These are phyloP conservation scores for Ganoderma lucidum DNA, from an alignment of 1,284 basidiomycete species.

Conservation along the genomic window DNA sequence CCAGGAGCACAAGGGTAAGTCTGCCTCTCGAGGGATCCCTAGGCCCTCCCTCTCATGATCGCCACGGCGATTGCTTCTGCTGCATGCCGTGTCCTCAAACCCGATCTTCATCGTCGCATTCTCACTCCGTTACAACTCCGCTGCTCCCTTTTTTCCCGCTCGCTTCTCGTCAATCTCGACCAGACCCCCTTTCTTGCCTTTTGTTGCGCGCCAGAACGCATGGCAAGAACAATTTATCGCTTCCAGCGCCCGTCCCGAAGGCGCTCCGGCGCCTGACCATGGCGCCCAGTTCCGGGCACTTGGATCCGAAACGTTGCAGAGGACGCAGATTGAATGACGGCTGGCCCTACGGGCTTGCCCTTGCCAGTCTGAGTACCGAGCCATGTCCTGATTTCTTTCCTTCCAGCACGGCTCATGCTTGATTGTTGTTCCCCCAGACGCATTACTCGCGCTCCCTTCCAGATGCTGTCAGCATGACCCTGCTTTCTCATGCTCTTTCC, in stretches of 20 bases:
- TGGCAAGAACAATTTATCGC: not conserved
- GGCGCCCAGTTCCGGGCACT: not conserved
- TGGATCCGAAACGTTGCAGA: not conserved
- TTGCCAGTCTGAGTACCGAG: not conserved
- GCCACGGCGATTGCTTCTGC: not conserved
- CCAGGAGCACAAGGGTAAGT: not conserved
- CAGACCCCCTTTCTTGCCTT: too few relatives aligned
- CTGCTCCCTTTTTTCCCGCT: not conserved
- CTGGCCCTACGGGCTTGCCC: not conserved
- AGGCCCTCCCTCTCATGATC: not conserved
- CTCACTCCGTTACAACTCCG: not conserved
- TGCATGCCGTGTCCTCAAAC: not conserved
- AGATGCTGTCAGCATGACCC: conserved; percentile 5
- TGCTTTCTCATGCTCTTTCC: conserved; percentile 20
- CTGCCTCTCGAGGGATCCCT: not conserved
- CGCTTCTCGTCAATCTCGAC: not conserved
- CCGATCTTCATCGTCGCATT: not conserved
- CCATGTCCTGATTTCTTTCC: not conserved
- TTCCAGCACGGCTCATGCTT: not conserved
- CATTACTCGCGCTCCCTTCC: conserved; percentile 15
- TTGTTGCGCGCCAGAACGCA: not conserved
- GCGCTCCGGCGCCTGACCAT: not conserved
- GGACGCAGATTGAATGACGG: not conserved
- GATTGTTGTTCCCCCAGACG: not conserved
- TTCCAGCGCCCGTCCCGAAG: not conserved